These are phyloP conservation scores for bread wheat (Triticum aestivum) DNA, from an alignment of 176 grass and related monocot species.

Conservation along the genomic window IWGSC_CS_RefSeq_v2.1 NC_057809.1:558105797-558106296, in stretches of 20 bases:
- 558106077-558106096: conserved; percentile 50
- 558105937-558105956: background rate
- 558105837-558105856: conserved; percentile 24
- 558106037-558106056: conserved; percentile 96
- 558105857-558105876: conserved; percentile 9
- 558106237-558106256: conserved; percentile 71
- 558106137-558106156: conserved; percentile 81
- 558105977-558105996: conserved; percentile 90
- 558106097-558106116: conserved; percentile 47
- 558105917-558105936: conserved; percentile 15
- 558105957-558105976: conserved; percentile 57
- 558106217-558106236: conserved; percentile 37
- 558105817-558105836: conserved; percentile 6
- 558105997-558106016: conserved; percentile 51
- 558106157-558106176: conserved; percentile 96
- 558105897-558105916: conserved; percentile 5
- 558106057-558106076: conserved; percentile 85
- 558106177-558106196: conserved; percentile 98
- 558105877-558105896: background rate
- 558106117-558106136: conserved; percentile 84
- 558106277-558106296: conserved; percentile 35
- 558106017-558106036: conserved; percentile 29
- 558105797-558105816: conserved; percentile 34
- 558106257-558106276: background rate
- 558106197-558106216: conserved; percentile 79